These are phyloP conservation scores for Logfia minima DNA, from an alignment of 129 eudicot species.

Conservation along the genomic window DNA sequence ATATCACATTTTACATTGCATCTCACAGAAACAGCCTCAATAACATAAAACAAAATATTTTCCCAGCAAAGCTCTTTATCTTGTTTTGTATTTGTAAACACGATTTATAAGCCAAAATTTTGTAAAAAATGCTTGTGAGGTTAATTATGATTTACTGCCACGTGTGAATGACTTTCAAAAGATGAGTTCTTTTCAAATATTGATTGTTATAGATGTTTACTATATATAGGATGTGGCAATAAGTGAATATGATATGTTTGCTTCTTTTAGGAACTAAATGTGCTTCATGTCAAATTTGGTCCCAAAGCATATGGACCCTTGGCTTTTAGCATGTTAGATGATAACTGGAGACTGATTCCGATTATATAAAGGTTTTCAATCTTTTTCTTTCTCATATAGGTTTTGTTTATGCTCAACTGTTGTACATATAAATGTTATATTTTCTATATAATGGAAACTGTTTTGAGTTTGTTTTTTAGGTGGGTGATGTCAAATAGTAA, in stretches of 20 bases:
- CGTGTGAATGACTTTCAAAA: background rate
- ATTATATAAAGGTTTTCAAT: too few relatives aligned
- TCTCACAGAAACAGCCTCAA: slow-evolving; percentile 56
- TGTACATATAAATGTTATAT: too few relatives aligned
- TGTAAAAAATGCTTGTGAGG: slow-evolving; percentile 21
- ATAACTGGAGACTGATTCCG: too few relatives aligned
- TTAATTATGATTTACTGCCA: background rate
- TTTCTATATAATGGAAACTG: too few relatives aligned
- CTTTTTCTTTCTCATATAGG: too few relatives aligned
- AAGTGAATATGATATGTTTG: background rate
- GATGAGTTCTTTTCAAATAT: background rate
- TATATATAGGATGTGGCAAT: background rate
- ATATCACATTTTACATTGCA: slow-evolving; percentile 65
- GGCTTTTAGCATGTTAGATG: too few relatives aligned
- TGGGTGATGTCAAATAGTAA: too few relatives aligned
- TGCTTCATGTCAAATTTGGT: too few relatives aligned
- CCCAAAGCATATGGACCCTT: too few relatives aligned
- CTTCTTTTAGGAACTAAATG: background rate
- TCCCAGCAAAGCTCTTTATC: background rate
- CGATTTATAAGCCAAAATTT: slow-evolving; percentile 11
- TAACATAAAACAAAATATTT: slow-evolving; percentile 21
- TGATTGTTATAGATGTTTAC: too few relatives aligned
- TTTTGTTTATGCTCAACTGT: too few relatives aligned
- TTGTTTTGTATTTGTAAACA: slow-evolving; percentile 19
- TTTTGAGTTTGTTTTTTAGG: too few relatives aligned